Conservation (phyloP, 2,329 filamentous ascomycete species). For the Tolypocladium capitatum region DNA sequence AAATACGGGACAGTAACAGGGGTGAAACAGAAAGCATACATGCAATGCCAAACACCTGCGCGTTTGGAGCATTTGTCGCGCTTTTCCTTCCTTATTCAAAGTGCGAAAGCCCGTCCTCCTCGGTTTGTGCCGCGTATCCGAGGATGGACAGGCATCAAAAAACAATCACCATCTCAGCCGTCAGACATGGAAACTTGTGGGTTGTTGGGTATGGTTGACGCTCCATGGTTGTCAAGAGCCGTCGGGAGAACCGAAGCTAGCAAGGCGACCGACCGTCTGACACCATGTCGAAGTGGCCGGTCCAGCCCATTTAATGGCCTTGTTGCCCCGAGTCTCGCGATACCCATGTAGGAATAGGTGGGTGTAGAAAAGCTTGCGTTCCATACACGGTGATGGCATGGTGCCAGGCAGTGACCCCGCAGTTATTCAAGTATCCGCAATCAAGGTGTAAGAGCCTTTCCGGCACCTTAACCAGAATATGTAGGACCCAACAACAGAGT, state of each 20-base stretch:
- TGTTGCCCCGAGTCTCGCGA: neutral
- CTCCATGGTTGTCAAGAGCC: neutral
- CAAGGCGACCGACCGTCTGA: neutral
- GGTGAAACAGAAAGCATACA: neutral
- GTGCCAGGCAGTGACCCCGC: neutral
- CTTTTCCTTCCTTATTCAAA: constrained; percentile 4
- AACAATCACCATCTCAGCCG: neutral
- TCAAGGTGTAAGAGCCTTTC: neutral
- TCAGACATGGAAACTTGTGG: neutral
- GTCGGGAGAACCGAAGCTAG: neutral
- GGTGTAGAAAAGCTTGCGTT: neutral
- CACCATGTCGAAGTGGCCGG: neutral
- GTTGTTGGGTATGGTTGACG: neutral
- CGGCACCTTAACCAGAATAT: neutral
- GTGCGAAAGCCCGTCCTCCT: neutral
- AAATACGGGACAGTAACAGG: neutral
- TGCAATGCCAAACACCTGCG: neutral
- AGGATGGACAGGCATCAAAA: neutral
- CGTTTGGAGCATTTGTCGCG: neutral
- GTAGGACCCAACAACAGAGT: neutral
- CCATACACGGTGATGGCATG: neutral
- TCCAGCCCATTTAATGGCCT: no score
- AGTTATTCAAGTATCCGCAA: neutral
- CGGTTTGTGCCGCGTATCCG: neutral
- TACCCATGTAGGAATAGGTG: neutral